Conservation (phyloP, 2,329 filamentous ascomycete genomes). For the Venturia oleaginea region DNA sequence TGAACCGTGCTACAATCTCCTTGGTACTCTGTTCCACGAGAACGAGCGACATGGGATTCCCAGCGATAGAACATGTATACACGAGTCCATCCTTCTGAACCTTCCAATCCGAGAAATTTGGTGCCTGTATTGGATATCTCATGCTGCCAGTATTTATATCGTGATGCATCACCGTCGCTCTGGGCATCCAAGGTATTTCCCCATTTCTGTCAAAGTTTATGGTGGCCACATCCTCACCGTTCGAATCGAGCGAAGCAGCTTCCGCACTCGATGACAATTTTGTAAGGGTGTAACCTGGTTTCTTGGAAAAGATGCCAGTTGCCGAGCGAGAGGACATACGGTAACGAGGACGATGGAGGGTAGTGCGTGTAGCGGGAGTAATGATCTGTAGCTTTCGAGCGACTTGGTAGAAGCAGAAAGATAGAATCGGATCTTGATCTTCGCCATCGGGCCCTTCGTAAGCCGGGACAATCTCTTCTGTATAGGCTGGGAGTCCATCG, state of each 20-base stretch:
- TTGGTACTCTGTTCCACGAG: background rate
- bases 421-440: background rate
- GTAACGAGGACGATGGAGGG: conserved; percentile 5
- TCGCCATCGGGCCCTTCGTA: background rate
- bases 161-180: conserved; percentile 2
- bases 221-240: conserved; percentile 4
- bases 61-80: background rate
- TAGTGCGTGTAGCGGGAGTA: conserved; percentile 2
- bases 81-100: background rate
- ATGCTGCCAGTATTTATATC: background rate
- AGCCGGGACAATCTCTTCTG: background rate
- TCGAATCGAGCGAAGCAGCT: background rate
- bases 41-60: conserved; percentile 3
- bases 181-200: conserved; percentile 11
- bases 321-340: background rate
- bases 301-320: conserved; percentile 7
- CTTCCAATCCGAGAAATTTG: conserved; percentile 11
- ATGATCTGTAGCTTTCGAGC: conserved; percentile 9
- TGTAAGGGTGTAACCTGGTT: conserved; percentile 10
- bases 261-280: background rate
- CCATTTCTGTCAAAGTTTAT: conserved; percentile 8
- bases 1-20: conserved; percentile 12
- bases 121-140: background rate
- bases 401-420: conserved; percentile 10
- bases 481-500: conserved; percentile 4